phyloP scores from a whole-genome alignment of 2,329 filamentous ascomycete species.

The Dactylella cylindrospora region DNA sequence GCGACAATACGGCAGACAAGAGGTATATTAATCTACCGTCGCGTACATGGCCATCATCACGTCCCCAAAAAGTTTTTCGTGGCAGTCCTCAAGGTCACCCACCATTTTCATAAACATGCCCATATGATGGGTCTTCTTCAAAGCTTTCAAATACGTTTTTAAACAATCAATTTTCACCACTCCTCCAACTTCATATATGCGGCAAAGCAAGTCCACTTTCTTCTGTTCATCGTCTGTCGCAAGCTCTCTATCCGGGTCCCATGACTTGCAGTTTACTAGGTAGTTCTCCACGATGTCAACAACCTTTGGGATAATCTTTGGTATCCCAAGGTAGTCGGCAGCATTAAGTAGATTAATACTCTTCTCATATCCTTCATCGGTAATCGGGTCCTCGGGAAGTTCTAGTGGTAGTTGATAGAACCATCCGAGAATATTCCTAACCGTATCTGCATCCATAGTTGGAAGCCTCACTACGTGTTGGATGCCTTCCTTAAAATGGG shows the following conservation, averaged over 20 bases:
- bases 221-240: conserved; percentile 25
- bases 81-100: conserved; percentile 35
- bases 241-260: conserved; percentile 11
- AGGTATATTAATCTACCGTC: conserved; percentile 2
- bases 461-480: conserved; percentile 16
- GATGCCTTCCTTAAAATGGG: conserved; percentile 21
- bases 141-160: conserved; percentile 7
- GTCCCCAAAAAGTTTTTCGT: conserved; percentile 16
- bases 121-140: conserved; percentile 20
- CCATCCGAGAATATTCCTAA: conserved; percentile 7
- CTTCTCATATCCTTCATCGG: conserved; percentile 16
- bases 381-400: conserved; percentile 11
- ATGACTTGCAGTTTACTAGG: conserved; percentile 4
- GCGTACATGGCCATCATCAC: conserved; percentile 32
- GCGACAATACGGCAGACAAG: too few relatives aligned
- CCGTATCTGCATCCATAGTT: conserved; percentile 10
- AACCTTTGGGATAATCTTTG: conserved; percentile 1
- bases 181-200: conserved; percentile 28
- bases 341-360: conserved; percentile 18
- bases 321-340: conserved; percentile 23
- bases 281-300: conserved; percentile 6
- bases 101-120: conserved; percentile 34
- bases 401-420: conserved; percentile 14
- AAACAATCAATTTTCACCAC: conserved; percentile 10
- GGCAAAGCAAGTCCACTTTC: conserved; percentile 33